Evolutionary conservation across 2,329 filamentous ascomycete species (phyloP).

Genomic region (Dryadomyces sulphureus): DNA sequence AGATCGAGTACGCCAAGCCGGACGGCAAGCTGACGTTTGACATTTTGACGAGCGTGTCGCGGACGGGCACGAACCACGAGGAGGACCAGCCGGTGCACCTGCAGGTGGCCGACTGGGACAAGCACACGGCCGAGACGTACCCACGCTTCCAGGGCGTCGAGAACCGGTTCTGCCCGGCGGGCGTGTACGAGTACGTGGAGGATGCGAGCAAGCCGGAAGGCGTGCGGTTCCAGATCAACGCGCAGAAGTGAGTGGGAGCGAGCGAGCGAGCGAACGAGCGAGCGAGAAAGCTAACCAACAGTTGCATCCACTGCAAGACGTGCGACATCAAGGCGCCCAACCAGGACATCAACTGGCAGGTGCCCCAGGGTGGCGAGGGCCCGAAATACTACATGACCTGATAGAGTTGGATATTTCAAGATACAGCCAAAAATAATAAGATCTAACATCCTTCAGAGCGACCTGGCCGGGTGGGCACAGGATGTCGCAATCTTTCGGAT

Average conservation of each 20-base stretch:
- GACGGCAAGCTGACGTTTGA: slow-evolving; percentile 93
- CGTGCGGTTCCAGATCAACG: slow-evolving; percentile 92
- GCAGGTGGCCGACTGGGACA: slow-evolving; percentile 90
- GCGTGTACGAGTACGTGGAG: slow-evolving; percentile 96
- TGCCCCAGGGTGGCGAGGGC: slow-evolving; percentile 78
- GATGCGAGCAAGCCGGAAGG: slow-evolving; percentile 75
- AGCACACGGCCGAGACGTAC: slow-evolving; percentile 69
- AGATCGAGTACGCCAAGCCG: slow-evolving; percentile 94
- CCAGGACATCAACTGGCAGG: slow-evolving; percentile 96
- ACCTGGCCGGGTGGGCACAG: too few relatives aligned
- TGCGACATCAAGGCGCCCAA: slow-evolving; percentile 96
- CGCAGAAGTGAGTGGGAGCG: slow-evolving; percentile 95
- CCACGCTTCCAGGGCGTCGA: slow-evolving; percentile 84
- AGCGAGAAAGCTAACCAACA: slow-evolving; percentile 26
- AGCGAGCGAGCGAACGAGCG: too few relatives aligned
- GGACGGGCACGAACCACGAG: slow-evolving; percentile 95
- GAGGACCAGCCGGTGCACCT: slow-evolving; percentile 96
- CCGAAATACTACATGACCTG: slow-evolving; percentile 55
- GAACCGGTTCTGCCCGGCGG: slow-evolving; percentile 92
- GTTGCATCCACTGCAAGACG: slow-evolving; percentile 98
- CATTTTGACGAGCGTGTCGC: slow-evolving; percentile 85
- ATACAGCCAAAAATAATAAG: too few relatives aligned
- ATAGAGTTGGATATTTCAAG: too few relatives aligned
- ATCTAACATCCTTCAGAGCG: too few relatives aligned
- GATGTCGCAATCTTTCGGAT: too few relatives aligned